Evolutionary conservation across 169 alveolate genomes (phyloP).

Genomic region (Plasmodium billcollinsi): DNA sequence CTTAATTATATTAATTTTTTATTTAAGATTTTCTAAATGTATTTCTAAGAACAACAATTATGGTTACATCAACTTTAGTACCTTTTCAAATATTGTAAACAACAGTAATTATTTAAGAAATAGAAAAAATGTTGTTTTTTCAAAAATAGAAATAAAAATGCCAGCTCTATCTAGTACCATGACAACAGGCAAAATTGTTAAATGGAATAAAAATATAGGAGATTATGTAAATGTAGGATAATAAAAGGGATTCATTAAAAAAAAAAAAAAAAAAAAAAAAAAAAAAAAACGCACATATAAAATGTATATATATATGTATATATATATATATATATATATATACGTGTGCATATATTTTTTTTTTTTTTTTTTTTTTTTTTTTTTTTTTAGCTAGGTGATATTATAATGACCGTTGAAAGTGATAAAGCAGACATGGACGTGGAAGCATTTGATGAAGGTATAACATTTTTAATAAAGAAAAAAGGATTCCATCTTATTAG

Average conservation of each 20-base stretch:
- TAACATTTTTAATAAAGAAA: neutral
- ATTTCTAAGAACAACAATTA: conserved; percentile 24
- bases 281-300: too few species aligned
- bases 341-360: too few species aligned
- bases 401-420: conserved; percentile 80
- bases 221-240: conserved; percentile 79
- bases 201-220: conserved; percentile 83
- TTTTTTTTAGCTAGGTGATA: conserved; percentile 78
- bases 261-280: too few species aligned
- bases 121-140: conserved; percentile 21
- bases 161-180: conserved; percentile 85
- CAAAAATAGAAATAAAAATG: conserved; percentile 75
- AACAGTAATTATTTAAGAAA: conserved; percentile 2
- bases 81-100: neutral
- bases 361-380: conserved; percentile 10
- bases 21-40: conserved; percentile 18
- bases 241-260: neutral
- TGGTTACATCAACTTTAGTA: conserved; percentile 1
- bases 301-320: conserved; percentile 25
- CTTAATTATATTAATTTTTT: conserved; percentile 10
- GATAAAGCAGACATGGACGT: conserved; percentile 85
- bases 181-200: conserved; percentile 85
- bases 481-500: neutral
- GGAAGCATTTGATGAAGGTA: conserved; percentile 81
- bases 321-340: conserved; percentile 46